Base-by-base conservation (phyloP, 169 alveolate genomes). In the Plasmodium fragile region DNA sequence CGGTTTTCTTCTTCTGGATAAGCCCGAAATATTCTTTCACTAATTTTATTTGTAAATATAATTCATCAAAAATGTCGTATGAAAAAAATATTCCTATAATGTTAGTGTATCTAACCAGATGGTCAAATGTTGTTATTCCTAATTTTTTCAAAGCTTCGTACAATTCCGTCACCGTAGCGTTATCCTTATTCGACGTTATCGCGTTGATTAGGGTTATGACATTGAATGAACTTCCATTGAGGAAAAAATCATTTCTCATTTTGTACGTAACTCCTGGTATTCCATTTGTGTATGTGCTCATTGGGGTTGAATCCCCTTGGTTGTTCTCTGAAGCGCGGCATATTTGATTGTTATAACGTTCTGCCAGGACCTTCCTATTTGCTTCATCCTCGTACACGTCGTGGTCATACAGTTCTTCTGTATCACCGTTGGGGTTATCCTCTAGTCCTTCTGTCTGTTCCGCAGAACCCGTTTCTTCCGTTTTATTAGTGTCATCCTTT, bases 1-100 rank as follows among this genome's bases (percentile, higher is more conserved):
- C 82, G 71, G 11, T 65, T 30, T 80, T 22, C 49, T 55, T 43
- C 45, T 25, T 41, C 53, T 41, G 18, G 13, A 22, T 28, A 18
- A 83, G 92, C 1, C 73, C 82, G 1, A 79, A 89, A 79, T 59
- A 89, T 79, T 89, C 94, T 10, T 80, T 77, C 22, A 89, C 65
- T 69, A 89, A 30, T 59, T 89, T 89, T 41, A 89, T 89, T 80
- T 89, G 94, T 80, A 89, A 79, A 69, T 89, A 89, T 70, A 89
- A 79, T 78, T 89, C 94, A 89, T 89, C 94, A 77, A 89, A 89
- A 79, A 89, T 89, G 45, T 89, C 94, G 49, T 89, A 89, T 11
- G 94, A 53, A 25, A 89, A 89, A 79, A 89, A 89, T 6, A 89
- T 78, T 39, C 91, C 94, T 89, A 89, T 69, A 89, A 89, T 89